Evolutionary conservation across 2,329 filamentous ascomycete genomes (phyloP).

Genomic region (Amauroascus verrucosus): DNA sequence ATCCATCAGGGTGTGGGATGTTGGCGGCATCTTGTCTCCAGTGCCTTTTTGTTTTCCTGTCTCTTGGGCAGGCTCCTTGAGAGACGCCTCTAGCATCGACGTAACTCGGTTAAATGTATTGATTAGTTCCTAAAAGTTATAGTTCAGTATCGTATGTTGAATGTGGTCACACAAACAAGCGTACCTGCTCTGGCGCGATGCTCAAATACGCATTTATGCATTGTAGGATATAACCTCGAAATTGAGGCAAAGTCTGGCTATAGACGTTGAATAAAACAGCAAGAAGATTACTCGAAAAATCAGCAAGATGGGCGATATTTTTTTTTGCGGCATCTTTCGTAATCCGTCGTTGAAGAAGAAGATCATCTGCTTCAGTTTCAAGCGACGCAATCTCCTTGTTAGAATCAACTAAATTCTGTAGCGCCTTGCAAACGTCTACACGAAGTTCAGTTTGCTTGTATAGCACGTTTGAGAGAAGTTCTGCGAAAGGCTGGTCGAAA

Average conservation of each 20-base stretch:
- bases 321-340: slow-evolving; percentile 63
- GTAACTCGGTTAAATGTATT: slow-evolving; percentile 84
- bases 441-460: slow-evolving; percentile 86
- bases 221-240: slow-evolving; percentile 78
- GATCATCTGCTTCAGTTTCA: slow-evolving; percentile 57
- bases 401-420: slow-evolving; percentile 82
- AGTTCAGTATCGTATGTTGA: slow-evolving; percentile 13
- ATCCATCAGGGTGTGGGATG: slow-evolving; percentile 90
- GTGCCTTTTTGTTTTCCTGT: slow-evolving; percentile 52
- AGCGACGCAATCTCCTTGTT: slow-evolving; percentile 70
- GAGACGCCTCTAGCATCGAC: slow-evolving; percentile 64
- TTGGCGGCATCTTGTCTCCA: slow-evolving; percentile 74
- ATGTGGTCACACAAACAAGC: slow-evolving; percentile 13
- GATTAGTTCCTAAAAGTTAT: slow-evolving; percentile 53
- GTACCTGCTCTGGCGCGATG: slow-evolving; percentile 58
- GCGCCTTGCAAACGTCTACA: slow-evolving; percentile 72
- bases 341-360: slow-evolving; percentile 68
- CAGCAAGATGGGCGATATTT: slow-evolving; percentile 71
- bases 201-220: slow-evolving; percentile 93
- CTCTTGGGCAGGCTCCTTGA: slow-evolving; percentile 56
- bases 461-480: slow-evolving; percentile 79
- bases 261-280: slow-evolving; percentile 99
- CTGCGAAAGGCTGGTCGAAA: slow-evolving; percentile 82
- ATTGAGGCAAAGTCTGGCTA: slow-evolving; percentile 87
- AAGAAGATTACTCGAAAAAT: slow-evolving; percentile 76